Evolutionary conservation across 169 alveolate species (phyloP).

Genomic region (Plasmodium coatneyi): DNA sequence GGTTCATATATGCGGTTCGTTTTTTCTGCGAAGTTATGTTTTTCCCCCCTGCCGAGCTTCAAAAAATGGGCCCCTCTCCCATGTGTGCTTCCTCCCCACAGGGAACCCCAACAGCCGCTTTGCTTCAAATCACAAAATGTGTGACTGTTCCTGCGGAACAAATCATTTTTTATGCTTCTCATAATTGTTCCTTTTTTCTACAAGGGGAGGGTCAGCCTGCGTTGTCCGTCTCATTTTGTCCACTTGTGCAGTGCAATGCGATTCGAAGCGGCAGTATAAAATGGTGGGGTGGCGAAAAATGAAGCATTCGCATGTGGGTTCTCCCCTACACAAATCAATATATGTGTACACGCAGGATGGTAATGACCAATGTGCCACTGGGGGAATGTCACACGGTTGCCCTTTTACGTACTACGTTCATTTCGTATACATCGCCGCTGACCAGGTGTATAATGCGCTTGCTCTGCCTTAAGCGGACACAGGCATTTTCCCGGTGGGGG

Average conservation of each 20-base stretch:
- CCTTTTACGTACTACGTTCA: background rate
- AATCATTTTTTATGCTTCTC: constrained; percentile 24
- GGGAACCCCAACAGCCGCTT: background rate
- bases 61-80: background rate
- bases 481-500: background rate
- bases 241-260: background rate
- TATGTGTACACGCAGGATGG: background rate
- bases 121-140: background rate
- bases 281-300: background rate
- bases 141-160: background rate
- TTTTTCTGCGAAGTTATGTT: background rate
- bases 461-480: background rate
- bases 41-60: background rate
- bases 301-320: background rate
- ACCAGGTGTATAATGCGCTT: background rate
- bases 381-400: background rate
- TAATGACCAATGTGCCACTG: background rate
- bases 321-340: background rate
- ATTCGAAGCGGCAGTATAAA: background rate
- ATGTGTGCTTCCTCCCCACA: background rate
- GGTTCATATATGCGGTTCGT: background rate
- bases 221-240: background rate
- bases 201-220: background rate
- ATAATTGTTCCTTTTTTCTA: background rate
- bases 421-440: background rate